A percentile compares a stretch with the other conserved stretches of the same genome.
Conservation (phyloP, 306 rosid genomes). For the Quercus gilva region DNA sequence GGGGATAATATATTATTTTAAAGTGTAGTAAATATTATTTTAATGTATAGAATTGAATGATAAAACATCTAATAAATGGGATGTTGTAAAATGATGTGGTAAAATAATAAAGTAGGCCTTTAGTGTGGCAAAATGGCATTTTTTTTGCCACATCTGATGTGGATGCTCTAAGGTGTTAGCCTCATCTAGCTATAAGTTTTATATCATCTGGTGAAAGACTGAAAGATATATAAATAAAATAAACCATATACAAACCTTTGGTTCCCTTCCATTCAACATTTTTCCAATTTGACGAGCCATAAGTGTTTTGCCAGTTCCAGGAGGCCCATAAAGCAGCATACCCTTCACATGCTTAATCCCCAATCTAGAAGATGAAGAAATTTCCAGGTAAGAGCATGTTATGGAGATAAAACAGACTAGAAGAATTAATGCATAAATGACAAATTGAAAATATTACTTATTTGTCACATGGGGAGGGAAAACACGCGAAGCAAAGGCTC, state of each 20-base stretch:
- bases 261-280: constrained; percentile 92
- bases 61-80: too few relatives aligned
- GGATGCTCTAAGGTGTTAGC: neutral
- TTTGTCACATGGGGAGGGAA: constrained; percentile 93
- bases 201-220: neutral
- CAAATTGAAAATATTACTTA: constrained; percentile 52
- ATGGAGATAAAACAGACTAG: constrained; percentile 13
- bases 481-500: constrained; percentile 99
- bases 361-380: constrained; percentile 61
- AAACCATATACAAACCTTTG: constrained; percentile 67
- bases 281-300: constrained; percentile 99
- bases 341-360: constrained; percentile 99
- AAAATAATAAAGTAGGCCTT: too few relatives aligned
- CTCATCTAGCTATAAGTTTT: neutral
- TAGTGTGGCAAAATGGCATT: too few relatives aligned
- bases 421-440: constrained; percentile 16
- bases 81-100: too few relatives aligned
- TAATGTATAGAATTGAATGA: too few relatives aligned
- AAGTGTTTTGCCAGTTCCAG: constrained; percentile 99
- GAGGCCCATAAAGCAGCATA: constrained; percentile 96
- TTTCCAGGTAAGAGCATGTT: constrained; percentile 30
- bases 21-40: too few relatives aligned
- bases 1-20: too few relatives aligned
- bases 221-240: neutral
- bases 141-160: too few relatives aligned